Evolutionary conservation across 257 asterid genomes (phyloP), one percentile per base, ranked within the genome.

Genomic region (Fraxinus excelsior): DNA sequence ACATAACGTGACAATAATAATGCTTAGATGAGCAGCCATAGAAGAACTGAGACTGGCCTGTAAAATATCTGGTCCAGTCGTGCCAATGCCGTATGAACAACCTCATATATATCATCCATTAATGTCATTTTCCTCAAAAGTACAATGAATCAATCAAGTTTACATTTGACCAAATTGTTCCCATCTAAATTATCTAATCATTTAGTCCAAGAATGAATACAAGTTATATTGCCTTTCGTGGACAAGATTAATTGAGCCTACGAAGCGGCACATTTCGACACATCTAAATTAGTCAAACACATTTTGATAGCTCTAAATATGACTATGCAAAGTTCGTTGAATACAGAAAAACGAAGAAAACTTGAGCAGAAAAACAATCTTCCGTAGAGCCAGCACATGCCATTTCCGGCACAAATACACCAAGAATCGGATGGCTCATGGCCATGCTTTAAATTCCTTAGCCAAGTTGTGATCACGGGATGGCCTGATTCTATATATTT

Each of bases 1-100:
- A 4, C 25, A 6, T 16, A 19, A 53, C 26, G 18, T 53, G 9
- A 7, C 10, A n/a, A 18, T 53, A 53, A 53, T 53, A 53, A 7
- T 19, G 28, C 12, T 9, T 9, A 2, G 26, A 6, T 56, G 7
- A 58, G 29, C 66, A 23, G 46, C 37, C 40, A 40, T 38, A 23
- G 84, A 83, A 9, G 84, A 83, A 31, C 79, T 83, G 42, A 62
- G 18, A 42, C 3, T 42, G 88, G 85, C 64, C 81, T 25, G 66
- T 40, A 53, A 56, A 60, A 5, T 84, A 83, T 68, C 49, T 79
- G 58, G 71, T 70, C 53, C 44, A 31, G 71, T 73, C 85, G 85
- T 87, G 70, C 83, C 80, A 71, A 85, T 82, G 83, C 83, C 84
- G 35, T 84, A 81, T 82, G 79, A 76, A 42, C 49, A 42, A 42